Conservation (phyloP, 2,329 filamentous ascomycete genomes). For the Apiospora phragmitis region DNA sequence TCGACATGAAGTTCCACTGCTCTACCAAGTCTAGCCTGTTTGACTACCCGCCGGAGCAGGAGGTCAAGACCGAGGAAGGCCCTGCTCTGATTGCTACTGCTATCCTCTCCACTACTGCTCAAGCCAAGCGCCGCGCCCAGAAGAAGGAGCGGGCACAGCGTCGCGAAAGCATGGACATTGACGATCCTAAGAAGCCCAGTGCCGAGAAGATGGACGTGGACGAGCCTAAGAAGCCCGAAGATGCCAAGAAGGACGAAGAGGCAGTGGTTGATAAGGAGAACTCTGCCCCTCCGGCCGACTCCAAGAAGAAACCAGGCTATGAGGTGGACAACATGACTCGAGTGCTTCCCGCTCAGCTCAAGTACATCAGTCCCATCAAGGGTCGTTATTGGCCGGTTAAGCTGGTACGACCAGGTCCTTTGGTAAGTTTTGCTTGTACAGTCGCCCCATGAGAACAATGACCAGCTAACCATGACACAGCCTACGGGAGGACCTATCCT, state of each 20-base stretch:
- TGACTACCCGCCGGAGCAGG: constrained; percentile 95
- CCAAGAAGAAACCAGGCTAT: constrained; percentile 94
- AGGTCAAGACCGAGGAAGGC: constrained; percentile 91
- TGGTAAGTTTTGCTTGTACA: constrained; percentile 57
- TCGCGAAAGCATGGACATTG: constrained; percentile 90
- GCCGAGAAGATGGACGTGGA: constrained; percentile 89
- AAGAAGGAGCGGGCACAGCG: constrained; percentile 90
- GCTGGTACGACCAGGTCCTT: constrained; percentile 37
- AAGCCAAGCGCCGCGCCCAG: constrained; percentile 91
- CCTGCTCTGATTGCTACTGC: constrained; percentile 94
- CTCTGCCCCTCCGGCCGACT: constrained; percentile 50
- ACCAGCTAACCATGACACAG: constrained; percentile 51
- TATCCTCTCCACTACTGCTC: constrained; percentile 92
- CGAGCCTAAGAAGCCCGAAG: constrained; percentile 51
- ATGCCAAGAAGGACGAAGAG: constrained; percentile 43
- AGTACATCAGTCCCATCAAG: constrained; percentile 90
- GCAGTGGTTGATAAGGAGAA: constrained; percentile 58
- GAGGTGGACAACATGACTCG: constrained; percentile 97
- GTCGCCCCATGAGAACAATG: constrained; percentile 13
- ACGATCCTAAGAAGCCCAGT: constrained; percentile 55
- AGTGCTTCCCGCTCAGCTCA: constrained; percentile 88
- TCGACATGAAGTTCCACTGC: constrained; percentile 93
- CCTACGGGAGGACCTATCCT: constrained; percentile 92
- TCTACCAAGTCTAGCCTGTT: constrained; percentile 93
- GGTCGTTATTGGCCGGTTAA: constrained; percentile 90